These are phyloP conservation scores for Escallonia herrerae DNA, from an alignment of 129 eudicot species.

Conservation along the genomic window DNA sequence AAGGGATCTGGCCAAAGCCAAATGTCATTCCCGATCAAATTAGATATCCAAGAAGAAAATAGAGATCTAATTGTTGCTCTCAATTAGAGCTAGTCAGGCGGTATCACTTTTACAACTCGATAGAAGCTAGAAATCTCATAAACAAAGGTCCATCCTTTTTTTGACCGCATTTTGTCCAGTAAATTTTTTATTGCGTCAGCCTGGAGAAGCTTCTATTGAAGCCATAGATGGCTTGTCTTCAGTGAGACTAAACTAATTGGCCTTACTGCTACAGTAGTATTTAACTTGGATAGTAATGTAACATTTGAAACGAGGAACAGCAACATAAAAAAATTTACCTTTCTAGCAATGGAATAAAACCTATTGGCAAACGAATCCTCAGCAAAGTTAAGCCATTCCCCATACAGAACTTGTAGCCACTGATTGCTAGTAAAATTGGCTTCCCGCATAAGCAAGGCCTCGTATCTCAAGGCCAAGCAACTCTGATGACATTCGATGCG, in stretches of 20 bases:
- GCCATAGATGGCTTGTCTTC: neutral
- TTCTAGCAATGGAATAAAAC: conserved; percentile 56
- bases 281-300: neutral
- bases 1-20: neutral
- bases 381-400: conserved; percentile 77
- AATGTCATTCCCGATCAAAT: too few species aligned
- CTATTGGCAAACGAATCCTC: conserved; percentile 57
- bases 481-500: conserved; percentile 34
- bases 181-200: neutral
- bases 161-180: too few species aligned
- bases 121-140: neutral
- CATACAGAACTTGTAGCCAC: conserved; percentile 42
- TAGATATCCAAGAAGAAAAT: too few species aligned
- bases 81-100: too few species aligned
- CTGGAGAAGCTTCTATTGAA: conserved; percentile 5
- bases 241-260: conserved; percentile 2
- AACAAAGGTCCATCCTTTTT: neutral
- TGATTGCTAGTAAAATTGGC: conserved; percentile 33
- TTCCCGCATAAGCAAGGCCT: conserved; percentile 67
- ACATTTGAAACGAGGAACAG: conserved; percentile 1
- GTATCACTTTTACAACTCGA: neutral
- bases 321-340: conserved; percentile 25
- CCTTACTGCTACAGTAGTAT: neutral
- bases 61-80: too few species aligned
- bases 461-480: conserved; percentile 88